Evolutionary conservation across 2,329 filamentous ascomycete genomes (phyloP).

Genomic region (Claviceps arundinis): DNA sequence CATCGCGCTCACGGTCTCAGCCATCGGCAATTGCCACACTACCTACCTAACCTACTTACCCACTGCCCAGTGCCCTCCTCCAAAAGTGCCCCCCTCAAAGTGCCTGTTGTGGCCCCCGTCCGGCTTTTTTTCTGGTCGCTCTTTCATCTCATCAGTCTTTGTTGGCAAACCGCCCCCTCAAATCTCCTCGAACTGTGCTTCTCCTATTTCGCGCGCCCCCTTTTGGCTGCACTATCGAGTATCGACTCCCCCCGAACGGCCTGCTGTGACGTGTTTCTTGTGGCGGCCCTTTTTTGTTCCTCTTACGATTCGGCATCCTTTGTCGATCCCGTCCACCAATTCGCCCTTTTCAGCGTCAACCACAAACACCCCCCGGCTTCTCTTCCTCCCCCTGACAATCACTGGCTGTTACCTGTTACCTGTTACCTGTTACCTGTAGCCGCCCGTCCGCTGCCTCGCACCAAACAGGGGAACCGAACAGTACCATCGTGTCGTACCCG

Average conservation of each 20-base stretch:
- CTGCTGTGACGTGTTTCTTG: background rate
- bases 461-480: background rate
- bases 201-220: background rate
- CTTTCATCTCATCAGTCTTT: too few relatives aligned
- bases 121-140: too few relatives aligned
- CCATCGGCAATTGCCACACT: too few relatives aligned
- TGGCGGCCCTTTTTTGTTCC: background rate
- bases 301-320: background rate
- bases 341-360: background rate
- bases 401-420: background rate
- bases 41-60: too few relatives aligned
- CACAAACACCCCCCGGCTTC: background rate
- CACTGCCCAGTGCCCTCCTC: too few relatives aligned
- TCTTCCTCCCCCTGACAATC: background rate
- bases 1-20: too few relatives aligned
- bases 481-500: background rate
- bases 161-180: background rate
- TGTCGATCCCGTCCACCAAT: background rate
- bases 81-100: too few relatives aligned
- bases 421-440: background rate
- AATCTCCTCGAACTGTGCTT: background rate
- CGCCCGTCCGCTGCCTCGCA: conserved; percentile 1
- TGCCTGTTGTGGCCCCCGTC: too few relatives aligned
- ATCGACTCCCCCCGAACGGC: background rate
- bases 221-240: background rate